Conservation (phyloP, 305 asterid species). For the Fraxinus ornus region DNA sequence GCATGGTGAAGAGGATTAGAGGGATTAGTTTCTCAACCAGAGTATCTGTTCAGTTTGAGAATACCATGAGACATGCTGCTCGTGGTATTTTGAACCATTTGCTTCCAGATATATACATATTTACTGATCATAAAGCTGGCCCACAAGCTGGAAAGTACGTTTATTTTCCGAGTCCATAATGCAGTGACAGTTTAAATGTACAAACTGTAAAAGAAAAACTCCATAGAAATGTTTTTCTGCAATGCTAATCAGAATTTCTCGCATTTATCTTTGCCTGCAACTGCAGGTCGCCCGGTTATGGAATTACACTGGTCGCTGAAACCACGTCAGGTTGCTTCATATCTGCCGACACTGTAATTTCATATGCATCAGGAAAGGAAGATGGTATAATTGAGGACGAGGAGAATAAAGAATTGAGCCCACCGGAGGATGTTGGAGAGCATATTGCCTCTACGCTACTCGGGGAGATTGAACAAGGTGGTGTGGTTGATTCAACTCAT, state of each 20-base stretch:
- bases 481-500: slow-evolving; percentile 96
- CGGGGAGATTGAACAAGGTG: slow-evolving; percentile 83
- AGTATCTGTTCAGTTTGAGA: slow-evolving; percentile 80
- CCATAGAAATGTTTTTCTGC: background rate
- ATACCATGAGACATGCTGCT: slow-evolving; percentile 73
- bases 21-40: slow-evolving; percentile 80
- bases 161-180: background rate
- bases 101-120: slow-evolving; percentile 80
- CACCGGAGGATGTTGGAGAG: slow-evolving; percentile 75
- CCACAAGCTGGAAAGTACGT: slow-evolving; percentile 78
- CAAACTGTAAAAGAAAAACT: background rate
- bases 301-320: slow-evolving; percentile 80
- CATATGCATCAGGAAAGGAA: slow-evolving; percentile 43
- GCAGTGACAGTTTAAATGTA: background rate
- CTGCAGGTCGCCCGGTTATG: slow-evolving; percentile 86
- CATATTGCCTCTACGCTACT: slow-evolving; percentile 62
- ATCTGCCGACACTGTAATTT: slow-evolving; percentile 73
- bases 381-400: slow-evolving; percentile 52
- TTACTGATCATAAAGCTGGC: slow-evolving; percentile 87
- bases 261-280: slow-evolving; percentile 19
- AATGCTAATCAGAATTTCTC: slow-evolving; percentile 1
- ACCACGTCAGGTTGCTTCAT: slow-evolving; percentile 81
- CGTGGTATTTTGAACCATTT: slow-evolving; percentile 81
- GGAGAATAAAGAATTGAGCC: slow-evolving; percentile 52
- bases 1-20: slow-evolving; percentile 93